A percentile compares a stretch with the other conserved stretches of the same genome.
Conservation (phyloP, 139 green algal species). For the Chlamydomonas eustigma region DNA sequence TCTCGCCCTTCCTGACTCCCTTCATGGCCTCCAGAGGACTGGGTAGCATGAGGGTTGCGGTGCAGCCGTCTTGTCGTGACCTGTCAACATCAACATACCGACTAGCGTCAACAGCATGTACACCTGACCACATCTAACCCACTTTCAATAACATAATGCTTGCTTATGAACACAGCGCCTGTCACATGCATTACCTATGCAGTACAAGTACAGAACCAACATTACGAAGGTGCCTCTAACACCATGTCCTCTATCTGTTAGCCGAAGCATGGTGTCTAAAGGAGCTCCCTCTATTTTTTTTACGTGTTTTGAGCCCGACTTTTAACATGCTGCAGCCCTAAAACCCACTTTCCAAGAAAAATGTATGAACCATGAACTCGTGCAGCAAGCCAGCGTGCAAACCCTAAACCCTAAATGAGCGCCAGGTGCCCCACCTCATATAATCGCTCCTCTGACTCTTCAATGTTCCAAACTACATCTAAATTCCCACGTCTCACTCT, state of each 20-base stretch:
- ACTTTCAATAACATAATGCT: not conserved
- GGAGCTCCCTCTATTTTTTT: no score
- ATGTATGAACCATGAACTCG: no score
- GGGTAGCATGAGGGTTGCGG: not conserved
- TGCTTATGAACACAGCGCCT: not conserved
- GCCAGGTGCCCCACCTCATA: constrained; percentile 10
- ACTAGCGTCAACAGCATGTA: not conserved
- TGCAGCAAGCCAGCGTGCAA: not conserved
- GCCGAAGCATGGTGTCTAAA: no score
- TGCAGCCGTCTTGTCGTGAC: not conserved
- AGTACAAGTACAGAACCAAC: not conserved
- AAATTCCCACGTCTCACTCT: constrained; percentile 15
- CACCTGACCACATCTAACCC: not conserved
- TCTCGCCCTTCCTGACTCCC: not conserved
- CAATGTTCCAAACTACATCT: constrained; percentile 36
- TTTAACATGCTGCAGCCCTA: no score
- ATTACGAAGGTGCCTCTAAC: not conserved
- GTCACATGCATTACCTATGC: no score
- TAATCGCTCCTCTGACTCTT: constrained; percentile 9
- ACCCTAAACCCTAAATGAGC: not conserved
- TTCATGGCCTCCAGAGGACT: not conserved
- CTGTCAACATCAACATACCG: not conserved
- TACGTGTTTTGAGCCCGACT: no score
- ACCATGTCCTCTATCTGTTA: no score
- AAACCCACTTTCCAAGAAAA: no score